Base-by-base conservation (phyloP, 495 filamentous ascomycete genomes). In the Trichoderma orchidacearum region DNA sequence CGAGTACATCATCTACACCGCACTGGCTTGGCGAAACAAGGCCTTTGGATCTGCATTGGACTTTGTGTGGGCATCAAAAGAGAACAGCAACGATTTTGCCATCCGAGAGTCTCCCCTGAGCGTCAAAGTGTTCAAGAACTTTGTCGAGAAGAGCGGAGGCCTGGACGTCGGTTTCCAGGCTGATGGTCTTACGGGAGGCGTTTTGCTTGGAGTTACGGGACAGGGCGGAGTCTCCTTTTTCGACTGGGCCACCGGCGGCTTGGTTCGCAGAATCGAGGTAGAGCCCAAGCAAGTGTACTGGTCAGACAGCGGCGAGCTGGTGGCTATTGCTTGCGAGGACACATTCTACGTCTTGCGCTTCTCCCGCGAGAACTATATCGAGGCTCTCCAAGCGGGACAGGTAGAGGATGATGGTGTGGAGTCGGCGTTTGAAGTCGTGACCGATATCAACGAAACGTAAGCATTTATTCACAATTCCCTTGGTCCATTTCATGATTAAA, bases 1-100 rank as follows among this genome's bases (percentile, higher is more conserved):
- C 30, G 93, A 99, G 65, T 96, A 95, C 68, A 97, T 96, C 63
- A 92, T 97, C 61, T 98, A 98, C 73, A 99, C 93, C 13, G 90
- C 93, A 58, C 80, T 97, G 50, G 93, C 93, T 8, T 95, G 94
- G 83, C 83, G 93, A 65, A 97, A 99, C 72, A 96, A 96, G 75
- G 89, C 90, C 7, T 99, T 97, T 64, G 93, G 93, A 5, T 86
- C 87, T 31, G 93, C 90, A 11, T 74, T 96, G 32, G 93, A 99
- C 68, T 99, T 99, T 66, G 90, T 87, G 13, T 99, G 93, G 93
- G 94, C 88, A 2, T 87, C 88, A 18, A 96, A 96, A 70, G 94
- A 96, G 48, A 95, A 97, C 73, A 95, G 89, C 68, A 97, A 96
- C 68, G 94, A 99, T 64, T 97, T 93, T 61, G 93, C 93, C 36